Evolutionary conservation across 306 rosid genomes (phyloP).

Genomic region (Quercus dentata): DNA sequence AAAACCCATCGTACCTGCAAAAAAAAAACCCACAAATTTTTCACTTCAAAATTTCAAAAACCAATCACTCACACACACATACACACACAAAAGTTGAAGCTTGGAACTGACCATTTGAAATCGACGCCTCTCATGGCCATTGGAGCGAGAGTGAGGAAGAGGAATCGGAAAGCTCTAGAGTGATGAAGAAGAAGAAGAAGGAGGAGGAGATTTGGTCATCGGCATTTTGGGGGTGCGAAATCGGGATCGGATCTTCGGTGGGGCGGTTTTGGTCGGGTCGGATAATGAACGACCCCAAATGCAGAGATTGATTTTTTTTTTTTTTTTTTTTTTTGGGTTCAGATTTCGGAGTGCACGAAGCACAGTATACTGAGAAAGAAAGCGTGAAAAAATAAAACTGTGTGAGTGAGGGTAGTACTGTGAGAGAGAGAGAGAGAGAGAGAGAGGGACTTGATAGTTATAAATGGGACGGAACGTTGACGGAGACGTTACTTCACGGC

Average conservation of each 20-base stretch:
- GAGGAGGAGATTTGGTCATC: constrained; percentile 5
- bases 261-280: background rate
- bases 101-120: constrained; percentile 77
- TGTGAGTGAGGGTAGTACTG: background rate
- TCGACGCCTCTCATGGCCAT: constrained; percentile 95
- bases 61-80: background rate
- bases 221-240: constrained; percentile 15
- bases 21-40: constrained; percentile 4
- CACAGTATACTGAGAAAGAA: background rate
- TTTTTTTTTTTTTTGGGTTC: too few relatives aligned
- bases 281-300: background rate
- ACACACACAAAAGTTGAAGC: background rate
- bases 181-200: too few relatives aligned
- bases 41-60: background rate
- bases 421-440: background rate
- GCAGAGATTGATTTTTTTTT: background rate
- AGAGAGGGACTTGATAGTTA: too few relatives aligned
- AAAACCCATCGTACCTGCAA: constrained; percentile 93
- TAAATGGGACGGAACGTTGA: background rate
- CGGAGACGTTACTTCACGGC: background rate
- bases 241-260: constrained; percentile 5
- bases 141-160: background rate
- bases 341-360: constrained; percentile 7
- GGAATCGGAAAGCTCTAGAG: constrained; percentile 29
- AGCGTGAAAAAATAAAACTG: background rate